Percentiles rank a stretch among this genome's conserved stretches.
These are phyloP conservation scores for Petrea volubilis DNA, from an alignment of 257 asterid species.

Conservation along the genomic window DNA sequence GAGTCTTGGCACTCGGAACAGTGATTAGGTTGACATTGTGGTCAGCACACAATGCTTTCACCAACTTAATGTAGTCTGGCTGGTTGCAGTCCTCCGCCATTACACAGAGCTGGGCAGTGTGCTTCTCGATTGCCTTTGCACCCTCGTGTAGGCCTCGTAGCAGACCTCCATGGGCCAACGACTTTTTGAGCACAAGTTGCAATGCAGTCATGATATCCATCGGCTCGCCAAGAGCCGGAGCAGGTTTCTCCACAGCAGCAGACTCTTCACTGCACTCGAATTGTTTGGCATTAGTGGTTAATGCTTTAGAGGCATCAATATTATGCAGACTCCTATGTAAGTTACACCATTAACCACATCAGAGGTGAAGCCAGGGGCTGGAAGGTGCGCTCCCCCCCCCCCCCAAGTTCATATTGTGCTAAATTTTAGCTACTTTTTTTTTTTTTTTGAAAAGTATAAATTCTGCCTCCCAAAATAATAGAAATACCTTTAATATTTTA, in stretches of 20 bases:
- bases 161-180: slow-evolving; percentile 36
- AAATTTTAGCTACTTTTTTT: too few relatives aligned
- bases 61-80: slow-evolving; percentile 30
- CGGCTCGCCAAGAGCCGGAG: slow-evolving; percentile 52
- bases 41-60: slow-evolving; percentile 35
- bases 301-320: neutral
- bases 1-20: slow-evolving; percentile 37
- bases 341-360: too few relatives aligned
- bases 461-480: too few relatives aligned
- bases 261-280: slow-evolving; percentile 30
- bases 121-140: slow-evolving; percentile 36
- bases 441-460: too few relatives aligned
- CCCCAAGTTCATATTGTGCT: too few relatives aligned
- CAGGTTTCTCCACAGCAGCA: slow-evolving; percentile 26
- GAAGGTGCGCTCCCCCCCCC: too few relatives aligned
- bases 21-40: slow-evolving; percentile 37
- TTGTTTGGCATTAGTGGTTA: neutral
- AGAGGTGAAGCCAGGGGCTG: neutral
- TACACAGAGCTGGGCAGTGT: slow-evolving; percentile 38
- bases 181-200: slow-evolving; percentile 38
- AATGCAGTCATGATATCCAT: slow-evolving; percentile 51
- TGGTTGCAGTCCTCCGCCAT: slow-evolving; percentile 39
- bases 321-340: too few relatives aligned
- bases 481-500: too few relatives aligned
- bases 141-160: slow-evolving; percentile 33